A percentile compares a stretch with the other conserved stretches of the same genome.
These are phyloP conservation scores for Beauveria varroae DNA, from an alignment of 2,329 filamentous ascomycete species.

Conservation along the genomic window DNA sequence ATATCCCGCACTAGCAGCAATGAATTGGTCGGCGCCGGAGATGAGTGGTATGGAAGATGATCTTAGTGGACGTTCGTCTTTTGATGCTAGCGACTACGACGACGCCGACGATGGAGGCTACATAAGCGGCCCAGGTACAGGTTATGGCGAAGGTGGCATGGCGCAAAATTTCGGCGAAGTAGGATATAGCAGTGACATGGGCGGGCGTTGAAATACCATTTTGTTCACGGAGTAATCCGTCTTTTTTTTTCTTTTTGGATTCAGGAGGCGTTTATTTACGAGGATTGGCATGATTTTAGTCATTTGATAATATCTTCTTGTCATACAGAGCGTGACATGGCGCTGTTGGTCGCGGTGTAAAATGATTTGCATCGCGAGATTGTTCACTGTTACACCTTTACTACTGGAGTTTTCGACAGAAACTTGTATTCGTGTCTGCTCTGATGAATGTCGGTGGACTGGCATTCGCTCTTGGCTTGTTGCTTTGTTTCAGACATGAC, in stretches of 20 bases:
- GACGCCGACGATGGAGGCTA: constrained; percentile 66
- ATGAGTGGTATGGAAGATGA: constrained; percentile 68
- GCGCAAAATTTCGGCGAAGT: constrained; percentile 47
- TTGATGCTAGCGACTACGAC: constrained; percentile 73
- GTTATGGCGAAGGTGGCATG: constrained; percentile 50
- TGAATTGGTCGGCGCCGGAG: constrained; percentile 67
- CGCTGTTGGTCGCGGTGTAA: neutral
- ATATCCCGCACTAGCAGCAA: constrained; percentile 83
- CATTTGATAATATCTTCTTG: neutral
- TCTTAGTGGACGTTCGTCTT: constrained; percentile 70
- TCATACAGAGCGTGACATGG: neutral
- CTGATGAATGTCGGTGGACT: neutral
- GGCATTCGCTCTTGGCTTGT: neutral
- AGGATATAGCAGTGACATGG: constrained; percentile 45
- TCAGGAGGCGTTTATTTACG: neutral
- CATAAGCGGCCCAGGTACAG: constrained; percentile 54
- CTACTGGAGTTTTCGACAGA: neutral
- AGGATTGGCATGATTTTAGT: neutral
- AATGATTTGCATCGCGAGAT: neutral
- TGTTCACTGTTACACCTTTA: neutral
- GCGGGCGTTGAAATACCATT: constrained; percentile 21
- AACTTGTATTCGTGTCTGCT: neutral
- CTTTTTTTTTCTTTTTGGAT: neutral
- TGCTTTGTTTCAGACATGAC: neutral
- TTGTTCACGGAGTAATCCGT: neutral